A percentile compares a stretch with the other conserved stretches of the same genome.
Conservation (phyloP, 2,329 filamentous ascomycete species). For the Cordyceps pruinosa region DNA sequence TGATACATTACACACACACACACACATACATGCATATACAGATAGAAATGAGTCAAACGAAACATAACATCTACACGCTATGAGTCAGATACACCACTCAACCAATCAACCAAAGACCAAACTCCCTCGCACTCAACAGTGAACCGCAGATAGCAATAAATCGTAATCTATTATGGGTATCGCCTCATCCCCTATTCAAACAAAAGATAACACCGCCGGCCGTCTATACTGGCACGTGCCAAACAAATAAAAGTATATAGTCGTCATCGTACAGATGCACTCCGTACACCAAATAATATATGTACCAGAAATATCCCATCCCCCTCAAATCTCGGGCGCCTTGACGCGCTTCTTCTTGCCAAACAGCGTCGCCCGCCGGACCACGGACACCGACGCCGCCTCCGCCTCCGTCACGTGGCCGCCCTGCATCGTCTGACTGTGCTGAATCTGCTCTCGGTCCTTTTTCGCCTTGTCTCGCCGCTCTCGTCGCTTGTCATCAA, state of each 20-base stretch:
- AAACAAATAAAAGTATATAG: conserved; percentile 11
- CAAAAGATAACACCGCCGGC: conserved; percentile 5
- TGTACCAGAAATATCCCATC: conserved; percentile 1
- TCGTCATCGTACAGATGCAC: conserved; percentile 11
- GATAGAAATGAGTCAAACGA: too few species aligned
- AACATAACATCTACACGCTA: too few species aligned
- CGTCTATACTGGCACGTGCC: neutral
- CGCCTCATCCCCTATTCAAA: conserved; percentile 17
- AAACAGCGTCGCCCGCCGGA: conserved; percentile 36
- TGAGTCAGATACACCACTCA: too few species aligned
- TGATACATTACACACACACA: too few species aligned
- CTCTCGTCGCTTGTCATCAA: conserved; percentile 69
- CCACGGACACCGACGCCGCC: conserved; percentile 6
- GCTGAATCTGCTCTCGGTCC: conserved; percentile 26
- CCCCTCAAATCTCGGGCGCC: conserved; percentile 1
- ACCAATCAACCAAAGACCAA: too few species aligned
- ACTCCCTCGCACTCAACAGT: too few species aligned
- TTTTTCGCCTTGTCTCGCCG: conserved; percentile 50
- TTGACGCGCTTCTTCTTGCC: conserved; percentile 32
- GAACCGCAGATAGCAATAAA: neutral
- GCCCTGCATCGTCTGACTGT: conserved; percentile 22
- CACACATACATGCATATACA: too few species aligned
- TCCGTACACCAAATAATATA: conserved; percentile 8
- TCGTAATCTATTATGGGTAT: conserved; percentile 13
- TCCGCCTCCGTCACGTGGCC: conserved; percentile 27